These are phyloP conservation scores for Sporobolomyces phaffii DNA, from an alignment of 768 basidiomycete species.

Conservation along the genomic window DNA sequence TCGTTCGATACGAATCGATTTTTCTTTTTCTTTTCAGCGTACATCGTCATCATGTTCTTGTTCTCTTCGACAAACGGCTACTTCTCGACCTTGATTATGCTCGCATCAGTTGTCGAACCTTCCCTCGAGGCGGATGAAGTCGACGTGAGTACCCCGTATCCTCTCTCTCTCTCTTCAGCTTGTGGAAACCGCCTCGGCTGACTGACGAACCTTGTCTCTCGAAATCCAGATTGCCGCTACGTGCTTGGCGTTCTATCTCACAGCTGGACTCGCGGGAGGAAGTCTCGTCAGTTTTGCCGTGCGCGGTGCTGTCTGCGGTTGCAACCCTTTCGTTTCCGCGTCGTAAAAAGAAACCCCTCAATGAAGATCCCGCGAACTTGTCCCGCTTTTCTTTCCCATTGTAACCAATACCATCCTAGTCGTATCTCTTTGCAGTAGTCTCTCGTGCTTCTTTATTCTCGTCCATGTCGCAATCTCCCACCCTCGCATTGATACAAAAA, in stretches of 20 bases:
- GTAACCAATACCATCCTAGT: too few relatives aligned
- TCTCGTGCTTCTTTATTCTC: too few relatives aligned
- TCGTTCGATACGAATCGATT: too few relatives aligned
- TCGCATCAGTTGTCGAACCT: constrained; percentile 36
- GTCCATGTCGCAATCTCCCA: too few relatives aligned
- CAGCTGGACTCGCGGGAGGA: constrained; percentile 33
- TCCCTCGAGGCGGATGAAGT: constrained; percentile 38
- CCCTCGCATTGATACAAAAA: too few relatives aligned
- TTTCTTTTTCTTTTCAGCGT: too few relatives aligned
- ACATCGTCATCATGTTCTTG: constrained; percentile 37
- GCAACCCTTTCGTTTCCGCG: constrained; percentile 23
- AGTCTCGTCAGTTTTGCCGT: constrained; percentile 33
- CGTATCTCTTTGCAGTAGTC: too few relatives aligned
- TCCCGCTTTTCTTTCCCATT: background rate
- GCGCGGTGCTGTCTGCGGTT: constrained; percentile 14
- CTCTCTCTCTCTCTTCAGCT: background rate
- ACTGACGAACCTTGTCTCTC: too few relatives aligned
- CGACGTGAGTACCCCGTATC: constrained; percentile 22
- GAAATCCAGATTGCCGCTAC: constrained; percentile 35
- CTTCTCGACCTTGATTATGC: constrained; percentile 40
- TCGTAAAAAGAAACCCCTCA: background rate
- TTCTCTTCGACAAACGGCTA: constrained; percentile 42
- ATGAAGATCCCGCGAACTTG: too few relatives aligned
- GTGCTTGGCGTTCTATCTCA: constrained; percentile 39
- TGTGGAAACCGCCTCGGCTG: too few relatives aligned